Base-by-base conservation (phyloP, 495 filamentous ascomycete species). In the Pyronema omphalodes region DNA sequence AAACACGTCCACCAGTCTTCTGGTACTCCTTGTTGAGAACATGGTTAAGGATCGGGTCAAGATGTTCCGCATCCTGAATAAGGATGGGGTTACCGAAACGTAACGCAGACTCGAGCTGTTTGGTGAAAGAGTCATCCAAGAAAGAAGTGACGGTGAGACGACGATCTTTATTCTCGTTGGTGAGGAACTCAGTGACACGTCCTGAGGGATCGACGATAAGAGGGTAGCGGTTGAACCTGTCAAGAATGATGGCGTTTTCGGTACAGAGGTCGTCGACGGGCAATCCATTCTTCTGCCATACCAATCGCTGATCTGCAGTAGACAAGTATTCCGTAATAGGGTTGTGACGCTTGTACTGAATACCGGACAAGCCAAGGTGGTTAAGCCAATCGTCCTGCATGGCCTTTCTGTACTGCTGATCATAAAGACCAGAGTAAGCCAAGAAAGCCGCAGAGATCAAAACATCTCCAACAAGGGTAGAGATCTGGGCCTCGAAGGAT, bases 21-120 rank as follows among this genome's bases (percentile, higher is more conserved):
- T 99, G 91, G 68, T 99, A 96, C 63, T 99, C 91, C 67, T 96
- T 96, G 71, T 99, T 99, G 67, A 99, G 79, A 45, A 99, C 88
- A 63, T 99, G 93, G 66, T 94, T 99, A 62, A 99, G 80, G 51
- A 99, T 83, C 6, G 91, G 91, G 64, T 99, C 91, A 51, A 99
- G 69, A 64, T 96, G 84, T 69, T 99, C 91, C 3, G 91, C 91
- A 68, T 99, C 91, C 67, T 99, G 91, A 58, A 99, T 95, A 49
- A 99, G 78, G 58, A 99, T 96, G 4, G 91, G 89, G 60, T 96
- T 96, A 58, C 91, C 91, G 70, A 99, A 99, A 66, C 91, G 83
- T 50, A 99, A 76, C 15, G 88, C 88, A 63, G 88, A 94, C 65
- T 96, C 91, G 9, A 99, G 71, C 65, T 95, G 91, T 66, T 99